These are phyloP conservation scores for Epichloe coenophiala DNA, from an alignment of 2,329 filamentous ascomycete genomes.

Conservation along the genomic window DNA sequence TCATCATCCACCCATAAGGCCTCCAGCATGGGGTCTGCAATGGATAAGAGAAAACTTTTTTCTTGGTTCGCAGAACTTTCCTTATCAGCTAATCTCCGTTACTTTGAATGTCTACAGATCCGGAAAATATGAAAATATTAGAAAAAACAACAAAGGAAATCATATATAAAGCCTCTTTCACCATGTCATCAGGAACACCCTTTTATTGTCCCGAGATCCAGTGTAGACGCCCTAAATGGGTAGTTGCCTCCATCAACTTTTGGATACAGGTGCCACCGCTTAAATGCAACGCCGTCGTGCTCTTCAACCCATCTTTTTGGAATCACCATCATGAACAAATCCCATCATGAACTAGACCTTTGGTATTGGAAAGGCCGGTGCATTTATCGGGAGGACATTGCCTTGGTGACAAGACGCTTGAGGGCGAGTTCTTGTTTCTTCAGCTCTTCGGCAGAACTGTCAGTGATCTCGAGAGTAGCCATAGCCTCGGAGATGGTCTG, in stretches of 20 bases:
- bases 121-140: conserved; percentile 7
- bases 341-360: neutral
- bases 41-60: conserved; percentile 13
- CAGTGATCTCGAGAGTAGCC: conserved; percentile 92
- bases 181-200: conserved; percentile 1
- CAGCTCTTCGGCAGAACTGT: conserved; percentile 80
- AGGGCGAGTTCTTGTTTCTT: conserved; percentile 99
- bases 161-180: conserved; percentile 3
- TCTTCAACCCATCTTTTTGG: conserved; percentile 3
- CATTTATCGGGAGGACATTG: conserved; percentile 78
- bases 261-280: conserved; percentile 4
- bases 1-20: conserved; percentile 16
- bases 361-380: neutral
- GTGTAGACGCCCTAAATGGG: conserved; percentile 1
- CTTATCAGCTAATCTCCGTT: conserved; percentile 11
- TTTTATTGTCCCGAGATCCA: conserved; percentile 1
- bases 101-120: conserved; percentile 19
- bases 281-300: conserved; percentile 4
- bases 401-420: conserved; percentile 97
- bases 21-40: conserved; percentile 11
- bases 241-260: conserved; percentile 2
- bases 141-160: conserved; percentile 9
- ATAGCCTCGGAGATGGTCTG: conserved; percentile 92
- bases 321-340: conserved; percentile 1
- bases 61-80: conserved; percentile 19